Percentiles rank a stretch among this genome's conserved stretches.
Evolutionary conservation across 2,329 filamentous ascomycete genomes (phyloP).

Genomic region (Lecanicillium sp.): DNA sequence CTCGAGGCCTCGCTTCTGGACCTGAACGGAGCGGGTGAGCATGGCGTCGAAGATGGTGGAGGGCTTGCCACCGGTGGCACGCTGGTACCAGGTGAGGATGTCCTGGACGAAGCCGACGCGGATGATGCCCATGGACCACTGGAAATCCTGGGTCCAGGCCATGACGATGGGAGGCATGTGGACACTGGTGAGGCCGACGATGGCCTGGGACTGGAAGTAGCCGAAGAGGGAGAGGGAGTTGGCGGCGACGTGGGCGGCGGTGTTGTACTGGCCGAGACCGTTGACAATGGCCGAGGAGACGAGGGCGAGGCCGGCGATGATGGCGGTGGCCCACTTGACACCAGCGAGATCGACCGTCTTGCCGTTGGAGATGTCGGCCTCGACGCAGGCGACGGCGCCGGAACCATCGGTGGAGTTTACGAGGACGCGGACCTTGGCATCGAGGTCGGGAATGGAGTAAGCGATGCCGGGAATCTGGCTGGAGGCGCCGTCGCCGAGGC

Average conservation of each 20-base stretch:
- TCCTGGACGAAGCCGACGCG: slow-evolving; percentile 75
- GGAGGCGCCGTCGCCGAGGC: slow-evolving; percentile 51
- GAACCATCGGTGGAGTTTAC: slow-evolving; percentile 64
- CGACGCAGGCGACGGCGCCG: slow-evolving; percentile 72
- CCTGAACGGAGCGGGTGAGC: slow-evolving; percentile 69
- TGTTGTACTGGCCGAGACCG: slow-evolving; percentile 86
- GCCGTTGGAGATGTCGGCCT: slow-evolving; percentile 82
- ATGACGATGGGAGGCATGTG: slow-evolving; percentile 80
- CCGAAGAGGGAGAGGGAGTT: slow-evolving; percentile 88
- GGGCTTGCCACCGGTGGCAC: slow-evolving; percentile 81
- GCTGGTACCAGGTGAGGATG: slow-evolving; percentile 93
- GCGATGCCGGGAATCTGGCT: slow-evolving; percentile 72
- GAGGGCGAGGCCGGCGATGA: slow-evolving; percentile 79
- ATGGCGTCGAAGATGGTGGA: slow-evolving; percentile 74
- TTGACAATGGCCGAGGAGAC: slow-evolving; percentile 84
- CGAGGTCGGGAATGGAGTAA: slow-evolving; percentile 85
- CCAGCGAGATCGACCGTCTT: slow-evolving; percentile 86
- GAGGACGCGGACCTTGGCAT: slow-evolving; percentile 75
- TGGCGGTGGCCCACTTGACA: slow-evolving; percentile 83
- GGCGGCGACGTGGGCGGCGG: slow-evolving; percentile 87
- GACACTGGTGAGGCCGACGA: slow-evolving; percentile 79
- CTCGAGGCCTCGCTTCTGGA: slow-evolving; percentile 54
- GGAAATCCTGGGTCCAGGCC: slow-evolving; percentile 95
- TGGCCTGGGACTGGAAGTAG: slow-evolving; percentile 92
- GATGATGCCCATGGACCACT: slow-evolving; percentile 97